Evolutionary conservation across 75 land plant genomes (phyloP), one percentile per base, ranked within the genome.

Genomic region (Chamaecyparis obtusa): DNA sequence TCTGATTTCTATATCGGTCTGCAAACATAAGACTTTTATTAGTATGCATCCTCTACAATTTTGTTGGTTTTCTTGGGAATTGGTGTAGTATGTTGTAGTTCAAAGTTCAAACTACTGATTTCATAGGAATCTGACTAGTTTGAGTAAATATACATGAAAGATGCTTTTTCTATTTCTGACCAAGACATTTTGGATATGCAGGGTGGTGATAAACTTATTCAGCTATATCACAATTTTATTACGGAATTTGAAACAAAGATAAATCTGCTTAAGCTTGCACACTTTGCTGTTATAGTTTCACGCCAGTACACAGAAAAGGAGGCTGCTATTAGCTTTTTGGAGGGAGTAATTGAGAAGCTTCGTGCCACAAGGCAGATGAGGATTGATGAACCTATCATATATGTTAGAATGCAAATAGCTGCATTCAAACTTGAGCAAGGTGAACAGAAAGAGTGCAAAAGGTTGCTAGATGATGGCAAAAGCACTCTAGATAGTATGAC

Each of bases 231-330:
- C 86, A 97, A 98, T 87, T 98, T 98, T 87, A 98, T 98, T 55
- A 91, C 95, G 8, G 99, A 98, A 75, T 97, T 98, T 91, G 99
- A 98, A 91, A 95, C 95, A 15, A 98, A 98, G 88, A 98, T 98
- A 89, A 98, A 96, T 88, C 94, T 90, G 56, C 90, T 98, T n/a
- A 98, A 98, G 92, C 95, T 98, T 46, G 97, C 99, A 51, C 99
- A 98, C 79, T 97, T 98, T 90, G 95, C 97, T 74, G 99, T 93
- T 9, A 92, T 94, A 55, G 99, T 98, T 60, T 97, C 99, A 54
- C 94, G 96, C 9, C 97, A 95, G 83, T 98, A 97, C 88, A 30
- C 95, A 41, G 97, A 96, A 79, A 93, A 91, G 80, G 97, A 94
- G 41, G 94, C 95, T 86, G 99, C 99, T 13, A 94, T 97, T 74